Evolutionary conservation across 768 basidiomycete genomes (phyloP), one percentile per base, ranked within the genome.

Genomic region (Kwoniella dendrophila): DNA sequence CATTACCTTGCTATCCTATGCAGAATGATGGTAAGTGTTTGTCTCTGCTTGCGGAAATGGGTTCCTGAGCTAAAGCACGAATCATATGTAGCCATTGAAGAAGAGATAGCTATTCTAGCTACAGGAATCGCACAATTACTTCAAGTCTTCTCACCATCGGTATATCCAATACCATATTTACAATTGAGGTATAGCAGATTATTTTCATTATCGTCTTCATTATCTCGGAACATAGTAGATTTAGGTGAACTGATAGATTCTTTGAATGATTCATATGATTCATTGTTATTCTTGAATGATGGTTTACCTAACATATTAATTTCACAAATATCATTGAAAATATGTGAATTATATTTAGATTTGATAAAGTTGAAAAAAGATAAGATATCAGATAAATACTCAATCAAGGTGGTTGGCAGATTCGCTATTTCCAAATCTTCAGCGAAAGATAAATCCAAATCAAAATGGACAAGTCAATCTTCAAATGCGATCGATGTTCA

Each of bases 151-250:
- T 18, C 33, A 53, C 3, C 6, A 8, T 14, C 22, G 20, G 24
- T 34, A 26, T 34, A 50, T n/a, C 49, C 49, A 18, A 11, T 50
- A 26, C 49, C 49, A 50, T 29, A 34, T 29, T 18, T 50, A 6
- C 49, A 32, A 34, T 11, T 29, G 2, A 14, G 27, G 24, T 50
- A 29, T 7, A 18, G 2, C 12, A 14, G 32, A 10, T n/a, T 34
- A 8, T 29, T 30, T n/a, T n/a, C n/a, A n/a, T n/a, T n/a, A n/a
- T n/a, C n/a, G 11, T 50, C 29, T 3, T n/a, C 20, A 12, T 29
- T 34, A 50, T 12, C 27, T 50, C 32, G 20, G 14, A 50, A 24
- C 11, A 26, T 30, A 50, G 12, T 29, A 11, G 24, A 4, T 27
- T 27, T 27, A 22, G 24, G 24, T 8, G 32, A 50, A 12, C 16